phyloP scores from a whole-genome alignment of 2,329 filamentous ascomycete species.

The Colletotrichum gloeosporioides region DNA sequence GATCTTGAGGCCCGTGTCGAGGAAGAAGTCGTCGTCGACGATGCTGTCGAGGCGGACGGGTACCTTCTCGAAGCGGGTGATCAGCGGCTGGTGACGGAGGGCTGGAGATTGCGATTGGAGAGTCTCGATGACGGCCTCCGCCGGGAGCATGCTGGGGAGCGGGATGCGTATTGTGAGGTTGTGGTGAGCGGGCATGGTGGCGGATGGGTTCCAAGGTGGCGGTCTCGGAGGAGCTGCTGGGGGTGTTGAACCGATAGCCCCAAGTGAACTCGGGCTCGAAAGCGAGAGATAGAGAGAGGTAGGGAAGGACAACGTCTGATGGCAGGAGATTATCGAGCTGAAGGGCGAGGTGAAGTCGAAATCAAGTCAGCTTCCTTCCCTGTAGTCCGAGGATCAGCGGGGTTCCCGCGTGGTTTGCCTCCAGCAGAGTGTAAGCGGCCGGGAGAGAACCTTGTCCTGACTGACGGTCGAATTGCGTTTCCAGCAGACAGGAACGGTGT shows the following conservation, averaged over 20 bases:
- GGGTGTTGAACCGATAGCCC: neutral
- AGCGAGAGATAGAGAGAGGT: neutral
- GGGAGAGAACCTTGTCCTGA: neutral
- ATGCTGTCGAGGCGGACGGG: constrained; percentile 36
- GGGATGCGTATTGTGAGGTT: constrained; percentile 44
- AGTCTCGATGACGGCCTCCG: constrained; percentile 39
- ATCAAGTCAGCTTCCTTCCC: constrained; percentile 9
- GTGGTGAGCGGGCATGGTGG: constrained; percentile 28
- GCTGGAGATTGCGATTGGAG: constrained; percentile 47
- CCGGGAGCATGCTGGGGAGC: constrained; percentile 43
- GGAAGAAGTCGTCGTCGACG: constrained; percentile 47
- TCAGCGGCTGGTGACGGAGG: constrained; percentile 44
- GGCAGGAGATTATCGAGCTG: neutral
- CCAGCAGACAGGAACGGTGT: neutral
- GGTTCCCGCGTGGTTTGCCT: neutral
- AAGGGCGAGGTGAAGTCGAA: neutral
- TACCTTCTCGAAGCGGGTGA: constrained; percentile 39
- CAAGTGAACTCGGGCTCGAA: neutral
- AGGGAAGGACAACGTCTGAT: neutral
- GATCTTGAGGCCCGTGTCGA: constrained; percentile 35
- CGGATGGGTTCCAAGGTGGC: neutral
- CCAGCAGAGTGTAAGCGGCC: neutral
- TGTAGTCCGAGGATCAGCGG: constrained; percentile 3
- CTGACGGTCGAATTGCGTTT: neutral
- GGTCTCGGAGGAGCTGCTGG: neutral